phyloP scores from a whole-genome alignment of 306 rosid species.

The Elaeagnus macrophylla region DNA sequence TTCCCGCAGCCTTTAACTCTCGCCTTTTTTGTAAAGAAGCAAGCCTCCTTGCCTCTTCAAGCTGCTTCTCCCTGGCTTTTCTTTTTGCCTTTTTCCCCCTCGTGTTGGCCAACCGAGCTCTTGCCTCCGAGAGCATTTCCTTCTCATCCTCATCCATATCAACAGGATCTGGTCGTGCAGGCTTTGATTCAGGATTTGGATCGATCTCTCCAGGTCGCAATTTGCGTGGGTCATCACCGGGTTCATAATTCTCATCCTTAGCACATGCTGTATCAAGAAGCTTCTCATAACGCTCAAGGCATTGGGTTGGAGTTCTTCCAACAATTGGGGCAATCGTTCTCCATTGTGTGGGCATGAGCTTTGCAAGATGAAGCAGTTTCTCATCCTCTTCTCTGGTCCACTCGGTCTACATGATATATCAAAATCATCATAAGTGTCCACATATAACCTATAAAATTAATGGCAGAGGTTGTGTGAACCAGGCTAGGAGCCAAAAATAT shows the following conservation, averaged over 20 bases:
- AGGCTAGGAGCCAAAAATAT: background rate
- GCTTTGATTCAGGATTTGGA: conserved; percentile 88
- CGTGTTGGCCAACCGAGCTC: conserved; percentile 86
- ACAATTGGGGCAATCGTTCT: conserved; percentile 92
- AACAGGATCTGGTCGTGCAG: conserved; percentile 94
- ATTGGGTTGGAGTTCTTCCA: conserved; percentile 88
- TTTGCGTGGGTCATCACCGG: conserved; percentile 84
- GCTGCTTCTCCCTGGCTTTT: conserved; percentile 94
- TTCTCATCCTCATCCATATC: conserved; percentile 99
- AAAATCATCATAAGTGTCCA: conserved; percentile 11
- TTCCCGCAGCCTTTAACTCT: conserved; percentile 91
- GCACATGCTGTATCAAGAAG: conserved; percentile 95
- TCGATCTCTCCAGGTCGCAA: conserved; percentile 93
- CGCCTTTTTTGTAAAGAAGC: conserved; percentile 95
- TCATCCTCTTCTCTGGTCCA: conserved; percentile 98
- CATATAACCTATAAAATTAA: conserved; percentile 3
- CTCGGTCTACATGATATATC: conserved; percentile 52
- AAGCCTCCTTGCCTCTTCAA: conserved; percentile 93
- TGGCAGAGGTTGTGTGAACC: background rate
- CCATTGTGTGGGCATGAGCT: conserved; percentile 98
- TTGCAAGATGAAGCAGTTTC: conserved; percentile 84
- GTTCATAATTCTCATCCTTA: conserved; percentile 86
- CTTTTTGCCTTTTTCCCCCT: conserved; percentile 91
- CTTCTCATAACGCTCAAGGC: conserved; percentile 84
- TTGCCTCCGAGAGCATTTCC: conserved; percentile 96